phyloP scores from a whole-genome alignment of 2,329 filamentous ascomycete genomes.

The Berkeleyomyces rouxiae region DNA sequence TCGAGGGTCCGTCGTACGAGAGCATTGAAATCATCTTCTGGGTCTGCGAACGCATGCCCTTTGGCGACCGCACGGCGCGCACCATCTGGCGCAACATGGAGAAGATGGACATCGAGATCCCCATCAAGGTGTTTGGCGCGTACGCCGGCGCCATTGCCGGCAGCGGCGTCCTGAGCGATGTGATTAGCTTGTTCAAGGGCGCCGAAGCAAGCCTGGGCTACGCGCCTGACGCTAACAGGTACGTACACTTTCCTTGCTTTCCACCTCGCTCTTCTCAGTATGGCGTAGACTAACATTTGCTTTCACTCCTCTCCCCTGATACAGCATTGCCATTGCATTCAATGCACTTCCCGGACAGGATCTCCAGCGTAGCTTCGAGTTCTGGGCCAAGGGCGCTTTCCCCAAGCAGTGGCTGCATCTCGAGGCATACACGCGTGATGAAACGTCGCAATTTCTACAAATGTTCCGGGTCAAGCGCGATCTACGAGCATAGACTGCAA shows the following conservation, averaged over 20 bases:
- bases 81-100: slow-evolving; percentile 56
- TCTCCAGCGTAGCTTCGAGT: slow-evolving; percentile 52
- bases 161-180: slow-evolving; percentile 53
- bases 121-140: slow-evolving; percentile 53
- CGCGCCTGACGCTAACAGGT: slow-evolving; percentile 54
- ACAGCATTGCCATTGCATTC: slow-evolving; percentile 56
- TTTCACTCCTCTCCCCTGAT: background rate
- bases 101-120: slow-evolving; percentile 63
- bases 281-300: background rate
- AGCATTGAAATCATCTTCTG: slow-evolving; percentile 70
- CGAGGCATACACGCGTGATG: slow-evolving; percentile 32
- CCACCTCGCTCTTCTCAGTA: background rate
- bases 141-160: slow-evolving; percentile 65
- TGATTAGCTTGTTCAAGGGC: slow-evolving; percentile 45
- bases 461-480: slow-evolving; percentile 34
- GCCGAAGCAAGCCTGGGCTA: slow-evolving; percentile 51
- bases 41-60: slow-evolving; percentile 49
- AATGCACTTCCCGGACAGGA: slow-evolving; percentile 52
- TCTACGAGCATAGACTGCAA: slow-evolving; percentile 28
- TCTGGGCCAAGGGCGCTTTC: slow-evolving; percentile 55
- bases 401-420: slow-evolving; percentile 53
- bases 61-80: slow-evolving; percentile 42
- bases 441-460: slow-evolving; percentile 28
- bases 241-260: slow-evolving; percentile 24
- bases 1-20: slow-evolving; percentile 73